Evolutionary conservation across 805 yeast species (phyloP).

Genomic region (Candida railenensis): DNA sequence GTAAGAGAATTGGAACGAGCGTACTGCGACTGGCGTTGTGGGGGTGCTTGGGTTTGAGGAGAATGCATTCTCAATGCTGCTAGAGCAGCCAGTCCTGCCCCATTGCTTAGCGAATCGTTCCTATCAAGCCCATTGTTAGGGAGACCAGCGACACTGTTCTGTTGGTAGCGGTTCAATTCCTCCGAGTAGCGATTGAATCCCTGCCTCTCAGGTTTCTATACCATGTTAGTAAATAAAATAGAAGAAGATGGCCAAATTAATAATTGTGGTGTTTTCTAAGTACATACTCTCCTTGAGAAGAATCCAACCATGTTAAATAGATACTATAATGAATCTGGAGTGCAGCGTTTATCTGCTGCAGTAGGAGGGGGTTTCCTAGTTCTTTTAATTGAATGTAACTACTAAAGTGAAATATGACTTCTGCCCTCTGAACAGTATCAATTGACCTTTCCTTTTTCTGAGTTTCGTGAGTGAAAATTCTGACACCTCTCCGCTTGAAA

Average conservation of each 20-base stretch:
- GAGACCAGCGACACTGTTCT: slow-evolving; percentile 16
- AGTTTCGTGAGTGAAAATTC: too few species aligned
- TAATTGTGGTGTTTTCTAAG: too few species aligned
- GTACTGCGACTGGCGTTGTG: slow-evolving; percentile 8
- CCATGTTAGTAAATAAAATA: not conserved
- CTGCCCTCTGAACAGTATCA: too few species aligned
- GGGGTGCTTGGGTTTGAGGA: slow-evolving; percentile 12
- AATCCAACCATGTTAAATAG: not conserved
- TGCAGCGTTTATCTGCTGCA: too few species aligned
- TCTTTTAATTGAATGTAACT: too few species aligned
- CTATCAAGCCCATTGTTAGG: slow-evolving; percentile 17
- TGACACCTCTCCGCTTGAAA: too few species aligned
- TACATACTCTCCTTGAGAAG: not conserved
- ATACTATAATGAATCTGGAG: too few species aligned
- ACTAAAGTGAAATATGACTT: too few species aligned
- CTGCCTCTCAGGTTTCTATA: slow-evolving; percentile 15
- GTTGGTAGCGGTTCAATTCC: slow-evolving; percentile 21
- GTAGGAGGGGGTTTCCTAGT: not conserved
- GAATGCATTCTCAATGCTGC: slow-evolving; percentile 38
- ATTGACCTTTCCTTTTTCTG: too few species aligned
- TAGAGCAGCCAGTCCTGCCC: slow-evolving; percentile 42
- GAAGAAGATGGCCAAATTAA: not conserved
- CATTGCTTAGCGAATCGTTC: slow-evolving; percentile 23
- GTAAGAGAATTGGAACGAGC: slow-evolving; percentile 4
- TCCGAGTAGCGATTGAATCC: slow-evolving; percentile 35